A percentile compares a stretch with the other conserved stretches of the same genome.
These are phyloP conservation scores for Cladochytrium tenue DNA, from an alignment of 371 early-diverging fungal genomes.

Conservation along the genomic window DNA sequence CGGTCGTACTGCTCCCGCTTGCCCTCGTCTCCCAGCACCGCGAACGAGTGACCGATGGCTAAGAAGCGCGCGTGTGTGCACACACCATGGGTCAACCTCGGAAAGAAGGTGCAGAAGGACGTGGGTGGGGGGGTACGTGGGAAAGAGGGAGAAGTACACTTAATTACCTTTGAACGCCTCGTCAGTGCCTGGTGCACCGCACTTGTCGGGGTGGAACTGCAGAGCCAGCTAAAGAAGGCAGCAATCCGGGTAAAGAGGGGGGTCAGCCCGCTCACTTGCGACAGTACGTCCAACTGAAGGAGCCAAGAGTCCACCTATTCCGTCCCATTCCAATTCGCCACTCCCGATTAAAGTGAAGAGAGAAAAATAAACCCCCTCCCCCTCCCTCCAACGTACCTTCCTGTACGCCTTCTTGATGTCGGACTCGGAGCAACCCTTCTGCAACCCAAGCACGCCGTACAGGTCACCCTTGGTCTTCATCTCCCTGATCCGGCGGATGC, in stretches of 20 bases:
- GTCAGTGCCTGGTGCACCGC: slow-evolving; percentile 93
- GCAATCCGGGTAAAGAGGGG: neutral
- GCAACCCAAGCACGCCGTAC: slow-evolving; percentile 86
- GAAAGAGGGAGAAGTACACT: neutral
- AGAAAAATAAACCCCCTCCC: neutral
- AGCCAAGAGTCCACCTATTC: too few relatives aligned
- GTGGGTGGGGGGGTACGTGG: slow-evolving; percentile 8
- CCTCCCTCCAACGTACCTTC: slow-evolving; percentile 61
- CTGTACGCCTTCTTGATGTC: slow-evolving; percentile 97
- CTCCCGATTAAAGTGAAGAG: too few relatives aligned
- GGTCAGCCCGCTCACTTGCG: too few relatives aligned
- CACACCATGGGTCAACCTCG: too few relatives aligned
- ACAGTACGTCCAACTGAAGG: too few relatives aligned
- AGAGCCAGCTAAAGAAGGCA: slow-evolving; percentile 72
- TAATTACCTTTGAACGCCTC: slow-evolving; percentile 89
- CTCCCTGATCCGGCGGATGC: slow-evolving; percentile 74
- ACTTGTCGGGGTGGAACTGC: slow-evolving; percentile 97
- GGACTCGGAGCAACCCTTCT: slow-evolving; percentile 74
- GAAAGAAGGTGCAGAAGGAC: too few relatives aligned
- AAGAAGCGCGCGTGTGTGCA: too few relatives aligned
- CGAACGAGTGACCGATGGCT: slow-evolving; percentile 88
- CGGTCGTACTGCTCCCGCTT: slow-evolving; percentile 86
- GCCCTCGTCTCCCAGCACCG: slow-evolving; percentile 80
- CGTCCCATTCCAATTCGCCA: too few relatives aligned
- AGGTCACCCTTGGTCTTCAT: slow-evolving; percentile 72